Conservation (phyloP, 257 asterid genomes). For the Ligustrum vulgare region DNA sequence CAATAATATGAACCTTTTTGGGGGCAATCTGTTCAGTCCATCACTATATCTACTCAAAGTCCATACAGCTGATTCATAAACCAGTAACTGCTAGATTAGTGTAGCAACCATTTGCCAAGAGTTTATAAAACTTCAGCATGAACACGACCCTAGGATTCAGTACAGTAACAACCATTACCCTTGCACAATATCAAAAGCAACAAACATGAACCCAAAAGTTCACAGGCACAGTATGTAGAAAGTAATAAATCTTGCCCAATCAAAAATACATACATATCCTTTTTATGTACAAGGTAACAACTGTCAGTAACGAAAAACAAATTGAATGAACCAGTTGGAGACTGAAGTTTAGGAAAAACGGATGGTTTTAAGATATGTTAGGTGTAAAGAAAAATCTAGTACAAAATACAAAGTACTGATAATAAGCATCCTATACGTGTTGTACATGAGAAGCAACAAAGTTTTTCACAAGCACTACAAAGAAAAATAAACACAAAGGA, state of each 20-base stretch:
- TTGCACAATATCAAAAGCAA: neutral
- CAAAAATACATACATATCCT: neutral
- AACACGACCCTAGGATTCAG: neutral
- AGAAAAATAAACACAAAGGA: constrained; percentile 27
- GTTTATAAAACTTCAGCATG: neutral
- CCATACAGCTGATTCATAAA: neutral
- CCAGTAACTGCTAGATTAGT: neutral
- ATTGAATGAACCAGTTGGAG: constrained; percentile 51
- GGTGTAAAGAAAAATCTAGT: neutral
- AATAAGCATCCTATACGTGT: neutral
- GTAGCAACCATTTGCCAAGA: neutral
- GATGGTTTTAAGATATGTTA: neutral
- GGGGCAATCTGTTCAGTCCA: neutral
- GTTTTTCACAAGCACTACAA: neutral
- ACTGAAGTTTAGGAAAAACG: neutral
- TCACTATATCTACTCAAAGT: neutral
- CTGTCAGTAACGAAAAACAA: constrained; percentile 44
- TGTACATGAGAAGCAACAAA: neutral
- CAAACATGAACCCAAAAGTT: neutral
- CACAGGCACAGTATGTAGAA: neutral
- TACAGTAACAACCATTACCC: neutral
- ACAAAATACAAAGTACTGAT: constrained; percentile 21
- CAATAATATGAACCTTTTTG: neutral
- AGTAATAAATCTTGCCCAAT: neutral
- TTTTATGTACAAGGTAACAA: constrained; percentile 86